Conservation (phyloP, 2,329 filamentous ascomycete genomes). For the Nectriaceae sp. region DNA sequence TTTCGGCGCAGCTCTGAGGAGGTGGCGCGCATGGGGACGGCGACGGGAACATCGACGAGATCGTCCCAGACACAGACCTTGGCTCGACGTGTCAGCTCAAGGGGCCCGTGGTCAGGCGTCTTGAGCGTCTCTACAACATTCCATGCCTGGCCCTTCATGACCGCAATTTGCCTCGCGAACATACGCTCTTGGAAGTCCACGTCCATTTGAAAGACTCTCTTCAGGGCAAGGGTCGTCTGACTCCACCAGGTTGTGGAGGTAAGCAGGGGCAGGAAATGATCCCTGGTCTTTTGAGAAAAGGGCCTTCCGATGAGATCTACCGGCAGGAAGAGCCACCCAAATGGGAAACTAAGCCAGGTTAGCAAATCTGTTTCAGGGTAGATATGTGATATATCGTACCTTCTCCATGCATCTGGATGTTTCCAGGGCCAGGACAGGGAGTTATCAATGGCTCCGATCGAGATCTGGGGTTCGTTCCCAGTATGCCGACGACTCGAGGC, state of each 20-base stretch:
- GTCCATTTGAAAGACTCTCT: conserved; percentile 87
- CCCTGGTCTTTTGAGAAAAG: conserved; percentile 89
- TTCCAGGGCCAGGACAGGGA: conserved; percentile 99
- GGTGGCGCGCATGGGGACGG: conserved; percentile 82
- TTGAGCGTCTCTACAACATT: conserved; percentile 98
- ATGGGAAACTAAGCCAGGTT: conserved; percentile 75
- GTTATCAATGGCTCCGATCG: conserved; percentile 94
- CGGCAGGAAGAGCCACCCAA: conserved; percentile 96
- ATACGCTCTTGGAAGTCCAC: conserved; percentile 97
- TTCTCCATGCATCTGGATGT: conserved; percentile 85
- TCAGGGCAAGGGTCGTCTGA: conserved; percentile 84
- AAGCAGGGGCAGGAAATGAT: conserved; percentile 93
- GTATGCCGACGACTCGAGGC: conserved; percentile 56
- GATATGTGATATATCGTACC: conserved; percentile 36
- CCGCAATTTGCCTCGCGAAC: conserved; percentile 97
- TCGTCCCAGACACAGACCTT: conserved; percentile 98
- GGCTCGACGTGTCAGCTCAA: conserved; percentile 87
- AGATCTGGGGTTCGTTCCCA: conserved; percentile 60
- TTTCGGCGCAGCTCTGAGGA: conserved; percentile 81
- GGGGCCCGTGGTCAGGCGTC: conserved; percentile 84
- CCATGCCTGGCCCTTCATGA: conserved; percentile 99
- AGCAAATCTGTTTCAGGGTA: conserved; percentile 15
- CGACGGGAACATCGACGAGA: conserved; percentile 91
- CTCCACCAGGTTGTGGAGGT: conserved; percentile 98
- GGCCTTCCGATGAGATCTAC: conserved; percentile 95